phyloP scores from a whole-genome alignment of 2,329 filamentous ascomycete genomes.

The Teratosphaeria viscida region DNA sequence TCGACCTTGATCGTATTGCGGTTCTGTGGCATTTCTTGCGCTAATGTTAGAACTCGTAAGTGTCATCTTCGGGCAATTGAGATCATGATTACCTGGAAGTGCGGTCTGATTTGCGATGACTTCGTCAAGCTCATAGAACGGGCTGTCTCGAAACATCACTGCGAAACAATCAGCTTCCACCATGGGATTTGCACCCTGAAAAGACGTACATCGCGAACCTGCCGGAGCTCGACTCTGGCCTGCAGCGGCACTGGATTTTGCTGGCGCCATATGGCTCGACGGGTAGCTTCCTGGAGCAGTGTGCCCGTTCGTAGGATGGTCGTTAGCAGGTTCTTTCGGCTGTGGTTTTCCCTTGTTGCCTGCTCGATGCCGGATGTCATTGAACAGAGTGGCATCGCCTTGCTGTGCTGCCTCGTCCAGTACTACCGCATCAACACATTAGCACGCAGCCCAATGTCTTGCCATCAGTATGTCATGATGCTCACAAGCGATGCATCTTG shows the following conservation, averaged over 20 bases:
- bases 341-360: conserved; percentile 31
- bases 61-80: conserved; percentile 10
- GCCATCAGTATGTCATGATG: conserved; percentile 27
- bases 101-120: conserved; percentile 48
- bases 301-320: conserved; percentile 4
- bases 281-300: not conserved
- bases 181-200: too few species aligned
- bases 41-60: conserved; percentile 22
- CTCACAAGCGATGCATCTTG: conserved; percentile 63
- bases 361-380: conserved; percentile 30
- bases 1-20: conserved; percentile 49
- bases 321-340: conserved; percentile 8
- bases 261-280: conserved; percentile 7
- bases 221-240: conserved; percentile 6
- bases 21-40: conserved; percentile 48
- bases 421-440: conserved; percentile 21
- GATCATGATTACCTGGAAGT: conserved; percentile 46
- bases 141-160: conserved; percentile 58
- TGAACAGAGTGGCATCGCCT: conserved; percentile 27
- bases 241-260: conserved; percentile 1
- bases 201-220: conserved; percentile 11
- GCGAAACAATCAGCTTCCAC: not conserved
- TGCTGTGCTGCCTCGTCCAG: conserved; percentile 25
- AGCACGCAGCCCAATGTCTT: not conserved
- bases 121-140: conserved; percentile 56